Base-by-base conservation (phyloP, 2,329 filamentous ascomycete genomes). In the Mollisia scopiformis region DNA sequence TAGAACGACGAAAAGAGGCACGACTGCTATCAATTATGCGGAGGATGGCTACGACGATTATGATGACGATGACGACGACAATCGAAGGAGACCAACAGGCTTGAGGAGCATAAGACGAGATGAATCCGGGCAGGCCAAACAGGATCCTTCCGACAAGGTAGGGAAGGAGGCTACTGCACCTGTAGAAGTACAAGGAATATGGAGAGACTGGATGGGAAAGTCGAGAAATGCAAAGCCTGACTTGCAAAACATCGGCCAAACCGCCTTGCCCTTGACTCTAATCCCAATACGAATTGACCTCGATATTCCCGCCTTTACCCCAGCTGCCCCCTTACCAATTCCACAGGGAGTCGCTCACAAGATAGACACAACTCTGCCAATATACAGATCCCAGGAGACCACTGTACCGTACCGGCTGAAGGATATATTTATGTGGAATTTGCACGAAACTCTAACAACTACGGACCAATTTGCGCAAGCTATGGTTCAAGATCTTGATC, bases 261-360 rank as follows among this genome's bases (percentile, higher is more conserved):
- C 92, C 35, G 87, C 87, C 53, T 84, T 99, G 35, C 95, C 95
- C 4, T 84, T 96, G 54, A 97, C 92, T 0, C 82, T 98, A 56
- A 94, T 99, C 62, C 95, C 95, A 19, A 97, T 99, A 71, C 91
- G 94, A 62, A 96, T 99, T 76, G 95, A 99, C 73, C 83, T 98
- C 74, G 94, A 98, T 73, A 88, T 99, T 31, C 88, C 92, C 51
- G 82, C 92, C 58, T 95, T 90, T 77, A 80, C 85, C 11, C 89
- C 91, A 13, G 79, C 84, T 33, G 80, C 89, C 21, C 81, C 89
- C 5, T 81, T 91, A 56, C 88, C 88, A 5, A 79, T 84, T 2
- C 87, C 87, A 11, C 82, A 84, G 62, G 86, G 88, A 59, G 80
- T 78, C 21, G 77, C 77, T 58, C 82, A 83, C 59, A 80, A 82